These are phyloP conservation scores for Diplocarpon rosae DNA, from an alignment of 2,329 filamentous ascomycete species.

Conservation along the genomic window DNA sequence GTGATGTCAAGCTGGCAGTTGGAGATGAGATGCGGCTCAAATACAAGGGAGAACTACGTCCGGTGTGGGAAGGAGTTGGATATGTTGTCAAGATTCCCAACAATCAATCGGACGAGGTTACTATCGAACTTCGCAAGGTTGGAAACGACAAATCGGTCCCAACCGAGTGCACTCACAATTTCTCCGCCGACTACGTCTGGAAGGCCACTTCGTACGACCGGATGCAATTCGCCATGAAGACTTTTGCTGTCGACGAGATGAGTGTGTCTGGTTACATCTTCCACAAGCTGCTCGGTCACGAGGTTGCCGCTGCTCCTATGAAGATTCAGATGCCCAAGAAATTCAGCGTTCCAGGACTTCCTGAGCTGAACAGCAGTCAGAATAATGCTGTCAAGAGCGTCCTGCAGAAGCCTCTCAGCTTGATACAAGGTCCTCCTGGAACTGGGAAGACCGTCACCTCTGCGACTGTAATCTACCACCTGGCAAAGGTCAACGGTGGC, in stretches of 20 bases:
- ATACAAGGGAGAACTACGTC: constrained; percentile 87
- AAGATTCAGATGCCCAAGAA: constrained; percentile 94
- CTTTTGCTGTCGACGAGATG: constrained; percentile 94
- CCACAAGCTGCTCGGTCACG: constrained; percentile 89
- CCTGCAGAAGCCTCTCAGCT: constrained; percentile 80
- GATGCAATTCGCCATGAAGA: constrained; percentile 99
- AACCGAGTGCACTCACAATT: constrained; percentile 93
- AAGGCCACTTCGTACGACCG: constrained; percentile 98
- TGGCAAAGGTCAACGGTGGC: constrained; percentile 88
- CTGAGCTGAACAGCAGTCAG: constrained; percentile 90
- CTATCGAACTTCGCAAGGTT: constrained; percentile 84
- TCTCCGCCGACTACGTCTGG: constrained; percentile 98
- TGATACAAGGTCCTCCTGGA: constrained; percentile 94
- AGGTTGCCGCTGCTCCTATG: constrained; percentile 88
- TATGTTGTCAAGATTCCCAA: constrained; percentile 99
- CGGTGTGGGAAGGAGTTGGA: constrained; percentile 92
- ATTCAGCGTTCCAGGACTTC: constrained; percentile 87
- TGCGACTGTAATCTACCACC: constrained; percentile 94
- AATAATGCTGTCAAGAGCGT: constrained; percentile 95
- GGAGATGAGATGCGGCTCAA: constrained; percentile 97
- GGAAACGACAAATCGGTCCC: constrained; percentile 94
- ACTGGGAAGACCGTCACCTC: constrained; percentile 98
- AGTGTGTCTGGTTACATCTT: constrained; percentile 98
- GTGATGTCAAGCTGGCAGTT: constrained; percentile 94
- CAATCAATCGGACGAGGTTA: constrained; percentile 97